A percentile compares a stretch with the other conserved stretches of the same genome.
Conservation (phyloP, 1,284 basidiomycete genomes). For the Agroathelia rolfsii region DNA sequence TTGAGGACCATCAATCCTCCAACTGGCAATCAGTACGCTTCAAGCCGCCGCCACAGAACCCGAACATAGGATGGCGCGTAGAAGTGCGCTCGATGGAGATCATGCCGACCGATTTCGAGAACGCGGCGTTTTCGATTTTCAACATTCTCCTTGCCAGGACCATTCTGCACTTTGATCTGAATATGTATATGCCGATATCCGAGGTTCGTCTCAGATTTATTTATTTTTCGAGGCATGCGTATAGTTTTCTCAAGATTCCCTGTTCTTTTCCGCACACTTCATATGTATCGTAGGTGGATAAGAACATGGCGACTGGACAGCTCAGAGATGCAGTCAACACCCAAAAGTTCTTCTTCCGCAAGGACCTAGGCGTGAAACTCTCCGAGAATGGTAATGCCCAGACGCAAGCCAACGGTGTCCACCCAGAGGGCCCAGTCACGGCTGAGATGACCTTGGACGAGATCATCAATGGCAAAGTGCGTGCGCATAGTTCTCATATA, state of each 20-base stretch:
- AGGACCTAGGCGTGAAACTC: too few species aligned
- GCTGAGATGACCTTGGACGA: conserved; percentile 88
- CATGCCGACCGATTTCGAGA: conserved; percentile 98
- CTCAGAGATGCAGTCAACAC: conserved; percentile 66
- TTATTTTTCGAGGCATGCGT: background rate
- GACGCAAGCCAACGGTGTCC: conserved; percentile 35
- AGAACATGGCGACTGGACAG: conserved; percentile 93
- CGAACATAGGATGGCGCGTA: conserved; percentile 93
- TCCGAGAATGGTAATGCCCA: conserved; percentile 24
- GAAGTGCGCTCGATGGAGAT: conserved; percentile 99
- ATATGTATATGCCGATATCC: conserved; percentile 95
- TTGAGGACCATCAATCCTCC: conserved; percentile 98
- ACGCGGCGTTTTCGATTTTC: conserved; percentile 94
- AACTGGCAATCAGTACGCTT: conserved; percentile 99
- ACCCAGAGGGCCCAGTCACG: conserved; percentile 43
- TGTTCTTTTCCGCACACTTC: conserved; percentile 5
- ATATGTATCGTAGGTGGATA: conserved; percentile 68
- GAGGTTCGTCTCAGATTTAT: conserved; percentile 46
- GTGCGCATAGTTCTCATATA: conserved; percentile 8
- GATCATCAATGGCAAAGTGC: conserved; percentile 87
- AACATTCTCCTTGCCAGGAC: conserved; percentile 90
- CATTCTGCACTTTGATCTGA: conserved; percentile 84
- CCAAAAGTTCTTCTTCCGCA: conserved; percentile 86
- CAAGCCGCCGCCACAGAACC: conserved; percentile 92
- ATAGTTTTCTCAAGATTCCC: conserved; percentile 1